A percentile compares a stretch with the other conserved stretches of the same genome.
phyloP scores from a whole-genome alignment of 345 rosid species.

The Hypericum androsaemum region DNA sequence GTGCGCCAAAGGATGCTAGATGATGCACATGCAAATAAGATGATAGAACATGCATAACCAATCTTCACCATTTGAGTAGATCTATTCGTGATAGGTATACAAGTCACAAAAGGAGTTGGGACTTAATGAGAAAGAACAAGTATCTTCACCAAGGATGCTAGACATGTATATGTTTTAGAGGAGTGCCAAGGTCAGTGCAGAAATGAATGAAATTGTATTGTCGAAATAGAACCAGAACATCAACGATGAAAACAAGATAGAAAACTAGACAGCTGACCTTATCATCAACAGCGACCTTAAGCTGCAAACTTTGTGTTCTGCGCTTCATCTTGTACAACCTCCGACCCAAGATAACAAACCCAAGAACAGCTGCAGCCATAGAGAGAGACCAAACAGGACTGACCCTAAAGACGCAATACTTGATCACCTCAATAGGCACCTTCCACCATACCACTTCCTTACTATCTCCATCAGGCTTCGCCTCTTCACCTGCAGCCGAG shows the following conservation, averaged over 20 bases:
- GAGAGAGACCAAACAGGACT: constrained; percentile 85
- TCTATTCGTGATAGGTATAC: too few species aligned
- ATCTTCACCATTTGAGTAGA: too few species aligned
- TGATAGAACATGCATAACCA: too few species aligned
- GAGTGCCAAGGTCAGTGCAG: too few species aligned
- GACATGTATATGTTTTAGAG: too few species aligned
- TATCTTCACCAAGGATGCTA: too few species aligned
- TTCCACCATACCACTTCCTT: constrained; percentile 69
- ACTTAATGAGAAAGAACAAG: too few species aligned
- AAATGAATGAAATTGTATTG: neutral
- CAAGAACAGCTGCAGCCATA: constrained; percentile 84
- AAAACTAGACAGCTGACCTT: constrained; percentile 44
- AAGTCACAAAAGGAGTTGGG: too few species aligned
- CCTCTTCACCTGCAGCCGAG: constrained; percentile 1
- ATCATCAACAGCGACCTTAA: constrained; percentile 76
- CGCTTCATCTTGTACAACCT: constrained; percentile 74
- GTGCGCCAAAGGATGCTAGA: too few species aligned
- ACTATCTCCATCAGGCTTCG: constrained; percentile 29
- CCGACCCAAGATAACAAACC: constrained; percentile 66
- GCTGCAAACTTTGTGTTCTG: constrained; percentile 55
- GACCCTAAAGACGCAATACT: constrained; percentile 60
- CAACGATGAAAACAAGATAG: constrained; percentile 1
- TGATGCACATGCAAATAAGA: too few species aligned
- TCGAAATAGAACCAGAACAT: neutral
- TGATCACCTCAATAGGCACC: constrained; percentile 71